These are phyloP conservation scores for Centaurea solstitialis DNA, from an alignment of 129 eudicot genomes.

Conservation along the genomic window DNA sequence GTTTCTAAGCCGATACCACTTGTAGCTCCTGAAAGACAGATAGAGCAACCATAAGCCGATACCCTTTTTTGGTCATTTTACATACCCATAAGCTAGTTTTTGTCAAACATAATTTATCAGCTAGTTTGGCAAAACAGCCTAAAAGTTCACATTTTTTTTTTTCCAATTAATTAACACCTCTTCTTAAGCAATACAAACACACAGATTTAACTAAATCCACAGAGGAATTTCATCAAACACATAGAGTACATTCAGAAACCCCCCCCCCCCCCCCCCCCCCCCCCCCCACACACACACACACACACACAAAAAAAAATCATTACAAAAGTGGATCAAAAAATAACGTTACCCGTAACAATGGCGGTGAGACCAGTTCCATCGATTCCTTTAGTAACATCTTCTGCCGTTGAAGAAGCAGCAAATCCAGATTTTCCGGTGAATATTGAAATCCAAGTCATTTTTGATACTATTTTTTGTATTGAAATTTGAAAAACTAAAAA, in stretches of 20 bases:
- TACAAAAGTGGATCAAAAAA: neutral
- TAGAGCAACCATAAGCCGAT: neutral
- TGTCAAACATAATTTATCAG: too few species aligned
- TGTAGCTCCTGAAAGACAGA: constrained; percentile 72
- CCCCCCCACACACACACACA: too few species aligned
- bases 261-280: too few species aligned
- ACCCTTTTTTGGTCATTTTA: too few species aligned
- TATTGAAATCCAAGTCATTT: constrained; percentile 73
- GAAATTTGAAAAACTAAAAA: neutral
- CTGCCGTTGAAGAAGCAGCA: constrained; percentile 77
- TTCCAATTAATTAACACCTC: neutral
- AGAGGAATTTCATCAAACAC: neutral
- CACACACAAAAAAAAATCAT: neutral
- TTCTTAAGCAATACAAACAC: neutral
- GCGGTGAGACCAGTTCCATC: constrained; percentile 86
- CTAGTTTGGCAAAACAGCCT: too few species aligned
- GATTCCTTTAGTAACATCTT: constrained; percentile 74
- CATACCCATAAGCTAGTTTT: too few species aligned
- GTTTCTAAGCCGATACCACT: constrained; percentile 95
- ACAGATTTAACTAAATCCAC: neutral
- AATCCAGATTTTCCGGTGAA: constrained; percentile 75
- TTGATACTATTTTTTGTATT: neutral
- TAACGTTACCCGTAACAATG: constrained; percentile 65
- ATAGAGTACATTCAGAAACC: neutral
- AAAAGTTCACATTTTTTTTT: too few species aligned